Conservation (phyloP, 192 early-diverging fungal genomes). For the Phlyctochytrium planicorne region DNA sequence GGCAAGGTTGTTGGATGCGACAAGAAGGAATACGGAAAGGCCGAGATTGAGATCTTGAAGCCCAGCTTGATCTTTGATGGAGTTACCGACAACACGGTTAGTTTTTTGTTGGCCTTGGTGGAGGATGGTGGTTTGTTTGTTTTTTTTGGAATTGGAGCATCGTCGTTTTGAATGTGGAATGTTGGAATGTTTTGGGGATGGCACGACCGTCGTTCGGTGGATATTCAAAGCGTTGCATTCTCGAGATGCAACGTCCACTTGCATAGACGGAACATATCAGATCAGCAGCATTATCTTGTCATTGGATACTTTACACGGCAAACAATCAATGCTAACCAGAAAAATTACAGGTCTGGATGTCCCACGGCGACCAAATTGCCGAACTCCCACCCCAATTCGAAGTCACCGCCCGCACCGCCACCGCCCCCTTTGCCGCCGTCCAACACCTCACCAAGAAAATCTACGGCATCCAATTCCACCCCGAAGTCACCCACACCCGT, state of each 20-base stretch:
- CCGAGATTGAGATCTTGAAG: slow-evolving; percentile 66
- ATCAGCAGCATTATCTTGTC: no score
- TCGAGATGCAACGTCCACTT: no score
- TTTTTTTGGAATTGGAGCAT: no score
- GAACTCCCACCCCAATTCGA: slow-evolving; percentile 77
- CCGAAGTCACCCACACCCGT: slow-evolving; percentile 97
- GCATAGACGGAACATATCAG: no score
- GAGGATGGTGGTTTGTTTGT: no score
- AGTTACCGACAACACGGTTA: slow-evolving; percentile 59
- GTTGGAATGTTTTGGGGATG: no score
- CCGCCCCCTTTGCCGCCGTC: slow-evolving; percentile 88
- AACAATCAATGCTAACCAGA: not conserved
- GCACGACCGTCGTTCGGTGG: no score
- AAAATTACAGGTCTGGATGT: slow-evolving; percentile 87
- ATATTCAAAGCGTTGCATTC: no score
- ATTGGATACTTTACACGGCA: no score
- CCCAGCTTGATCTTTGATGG: slow-evolving; percentile 73
- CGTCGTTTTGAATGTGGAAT: no score
- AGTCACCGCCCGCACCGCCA: slow-evolving; percentile 80
- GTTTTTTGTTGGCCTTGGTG: slow-evolving; percentile 7
- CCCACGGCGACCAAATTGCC: slow-evolving; percentile 94
- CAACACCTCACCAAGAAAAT: slow-evolving; percentile 75
- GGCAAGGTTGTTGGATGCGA: slow-evolving; percentile 85
- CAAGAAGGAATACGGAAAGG: slow-evolving; percentile 95
- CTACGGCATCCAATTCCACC: slow-evolving; percentile 99